phyloP scores from a whole-genome alignment of 768 basidiomycete genomes.

The Hericium rajendrae region DNA sequence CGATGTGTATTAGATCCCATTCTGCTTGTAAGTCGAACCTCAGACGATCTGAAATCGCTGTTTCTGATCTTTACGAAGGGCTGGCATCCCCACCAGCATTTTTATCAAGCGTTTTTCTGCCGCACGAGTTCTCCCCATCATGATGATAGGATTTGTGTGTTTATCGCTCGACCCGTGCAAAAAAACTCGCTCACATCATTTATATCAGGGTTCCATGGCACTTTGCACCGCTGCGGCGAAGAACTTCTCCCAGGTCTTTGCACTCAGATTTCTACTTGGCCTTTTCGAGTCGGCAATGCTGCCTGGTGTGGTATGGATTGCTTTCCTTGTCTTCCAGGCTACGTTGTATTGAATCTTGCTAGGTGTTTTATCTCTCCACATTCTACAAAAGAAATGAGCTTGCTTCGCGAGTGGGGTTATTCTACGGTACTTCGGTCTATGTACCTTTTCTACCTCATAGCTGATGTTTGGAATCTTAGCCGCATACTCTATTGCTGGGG shows the following conservation, averaged over 20 bases:
- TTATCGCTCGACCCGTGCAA: too few relatives aligned
- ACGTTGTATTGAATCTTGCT: background rate
- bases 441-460: too few relatives aligned
- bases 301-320: background rate
- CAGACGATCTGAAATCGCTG: background rate
- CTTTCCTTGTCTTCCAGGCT: background rate
- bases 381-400: background rate
- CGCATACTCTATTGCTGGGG: background rate
- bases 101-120: background rate
- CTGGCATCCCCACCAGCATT: background rate
- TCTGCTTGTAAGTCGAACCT: background rate
- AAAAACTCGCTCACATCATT: background rate
- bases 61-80: background rate
- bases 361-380: background rate
- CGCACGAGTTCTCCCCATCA: background rate
- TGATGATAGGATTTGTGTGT: background rate
- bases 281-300: background rate
- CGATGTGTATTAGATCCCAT: background rate
- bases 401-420: background rate
- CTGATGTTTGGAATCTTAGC: background rate
- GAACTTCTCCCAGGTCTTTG: background rate
- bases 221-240: background rate
- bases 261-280: background rate
- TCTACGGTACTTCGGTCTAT: background rate
- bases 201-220: background rate